Evolutionary conservation across 495 filamentous ascomycete genomes (phyloP), one percentile per base, ranked within the genome.

Genomic region (Staphylotrichum longicolle): DNA sequence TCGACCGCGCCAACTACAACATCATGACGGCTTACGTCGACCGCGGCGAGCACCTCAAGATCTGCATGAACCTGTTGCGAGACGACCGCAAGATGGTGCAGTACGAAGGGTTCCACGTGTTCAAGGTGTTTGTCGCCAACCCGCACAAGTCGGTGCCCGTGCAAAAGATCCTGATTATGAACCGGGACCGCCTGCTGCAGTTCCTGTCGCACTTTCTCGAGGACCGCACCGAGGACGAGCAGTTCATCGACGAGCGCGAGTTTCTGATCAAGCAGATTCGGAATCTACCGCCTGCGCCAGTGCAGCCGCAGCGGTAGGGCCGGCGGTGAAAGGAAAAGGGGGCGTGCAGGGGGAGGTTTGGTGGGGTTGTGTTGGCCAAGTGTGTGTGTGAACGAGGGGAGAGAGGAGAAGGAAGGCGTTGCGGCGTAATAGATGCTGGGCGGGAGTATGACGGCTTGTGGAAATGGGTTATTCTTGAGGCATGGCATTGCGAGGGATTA

Each of bases 91-190:
- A 94, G 72, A 99, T 98, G 91, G 94, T 99, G 54, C 93, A 97
- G 71, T 99, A 98, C 70, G 95, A 99, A 75, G 93, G 91, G 32
- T 99, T 99, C 74, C 95, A 99, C 74, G 93, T 98, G 41, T 98
- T 98, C 80, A 98, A 98, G 81, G 92, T 99, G 60, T 99, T 99
- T 76, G 94, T 98, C 52, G 95, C 95, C 51, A 98, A 99, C 71
- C 79, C 95, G 85, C 88, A 96, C 79, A 99, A 99, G 75, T 95
- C 91, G 34, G 82, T 91, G 57, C 89, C 91, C 9, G 95, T 99
- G 45, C 91, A 96, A 67, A 89, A 91, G 68, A 97, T 99, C 69
- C 75, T 99, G 57, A 85, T 96, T 63, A 96, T 95, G 80, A 99
- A 99, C 73, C 85, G 92, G 50, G 92, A 97, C 63, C 89, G 89